phyloP scores from a whole-genome alignment of 352 stramenopile genomes.

The Globisporangium cystogenes region DNA sequence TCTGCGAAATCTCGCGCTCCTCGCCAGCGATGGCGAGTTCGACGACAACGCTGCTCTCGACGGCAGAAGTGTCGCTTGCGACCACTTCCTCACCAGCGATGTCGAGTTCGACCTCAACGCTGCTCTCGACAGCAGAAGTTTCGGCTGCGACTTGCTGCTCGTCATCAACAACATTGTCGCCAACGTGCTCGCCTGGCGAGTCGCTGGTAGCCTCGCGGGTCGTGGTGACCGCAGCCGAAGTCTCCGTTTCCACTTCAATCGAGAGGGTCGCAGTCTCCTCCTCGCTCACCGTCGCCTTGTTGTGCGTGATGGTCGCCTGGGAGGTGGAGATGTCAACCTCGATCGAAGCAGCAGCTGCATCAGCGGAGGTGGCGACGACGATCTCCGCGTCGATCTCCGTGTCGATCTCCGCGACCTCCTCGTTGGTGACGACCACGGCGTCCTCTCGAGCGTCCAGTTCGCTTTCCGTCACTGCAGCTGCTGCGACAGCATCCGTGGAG shows the following conservation, averaged over 20 bases:
- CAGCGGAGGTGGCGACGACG: not conserved
- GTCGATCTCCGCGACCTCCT: not conserved
- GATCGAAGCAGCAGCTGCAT: not conserved
- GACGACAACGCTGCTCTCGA: not conserved
- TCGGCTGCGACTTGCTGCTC: not conserved
- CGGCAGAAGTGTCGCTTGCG: not conserved
- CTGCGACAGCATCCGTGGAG: not conserved
- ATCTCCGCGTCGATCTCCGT: not conserved
- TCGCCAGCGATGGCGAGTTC: not conserved
- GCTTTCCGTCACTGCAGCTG: not conserved
- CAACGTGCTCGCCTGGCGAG: not conserved
- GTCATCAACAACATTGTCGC: not conserved
- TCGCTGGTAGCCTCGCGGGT: not conserved
- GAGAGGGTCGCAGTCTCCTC: not conserved
- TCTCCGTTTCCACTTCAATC: not conserved
- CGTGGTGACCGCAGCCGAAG: not conserved
- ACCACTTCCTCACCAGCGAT: not conserved
- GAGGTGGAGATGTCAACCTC: not conserved
- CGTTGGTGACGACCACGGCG: not conserved
- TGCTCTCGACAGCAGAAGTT: not conserved
- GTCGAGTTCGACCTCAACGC: not conserved
- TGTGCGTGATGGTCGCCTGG: not conserved
- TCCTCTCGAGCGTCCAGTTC: not conserved
- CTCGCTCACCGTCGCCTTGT: not conserved
- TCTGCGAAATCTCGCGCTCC: slow-evolving; percentile 3